Conservation (phyloP, 805 yeast species). For the Starmerella apis region DNA sequence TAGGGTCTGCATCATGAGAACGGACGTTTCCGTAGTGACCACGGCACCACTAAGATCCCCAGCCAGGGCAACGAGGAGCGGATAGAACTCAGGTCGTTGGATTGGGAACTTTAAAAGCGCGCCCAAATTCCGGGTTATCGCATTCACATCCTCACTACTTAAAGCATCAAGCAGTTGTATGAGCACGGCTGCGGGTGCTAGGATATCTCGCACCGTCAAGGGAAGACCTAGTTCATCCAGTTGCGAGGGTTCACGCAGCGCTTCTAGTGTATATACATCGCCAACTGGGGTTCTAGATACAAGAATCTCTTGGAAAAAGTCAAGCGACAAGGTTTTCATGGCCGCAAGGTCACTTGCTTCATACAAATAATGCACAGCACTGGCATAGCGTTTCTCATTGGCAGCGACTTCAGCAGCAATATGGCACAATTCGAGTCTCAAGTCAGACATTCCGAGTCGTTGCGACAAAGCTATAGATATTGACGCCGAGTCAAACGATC, state of each 20-base stretch:
- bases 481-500: slow-evolving; percentile 8
- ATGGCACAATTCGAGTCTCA: slow-evolving; percentile 11
- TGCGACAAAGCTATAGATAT: slow-evolving; percentile 16
- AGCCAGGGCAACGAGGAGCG: slow-evolving; percentile 21
- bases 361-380: slow-evolving; percentile 15
- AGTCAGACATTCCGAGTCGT: slow-evolving; percentile 15
- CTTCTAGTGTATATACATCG: slow-evolving; percentile 8
- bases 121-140: slow-evolving; percentile 1
- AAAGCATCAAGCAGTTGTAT: slow-evolving; percentile 12
- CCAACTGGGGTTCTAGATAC: slow-evolving; percentile 7
- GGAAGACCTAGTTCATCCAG: slow-evolving; percentile 10
- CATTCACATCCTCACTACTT: slow-evolving; percentile 5
- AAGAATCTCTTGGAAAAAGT: slow-evolving; percentile 16
- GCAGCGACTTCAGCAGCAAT: slow-evolving; percentile 17
- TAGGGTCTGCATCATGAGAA: slow-evolving; percentile 14
- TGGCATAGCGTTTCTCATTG: slow-evolving; percentile 10
- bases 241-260: slow-evolving; percentile 3
- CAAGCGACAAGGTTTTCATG: slow-evolving; percentile 14
- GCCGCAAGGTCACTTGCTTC: slow-evolving; percentile 14
- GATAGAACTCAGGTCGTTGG: slow-evolving; percentile 18
- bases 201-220: slow-evolving; percentile 11
- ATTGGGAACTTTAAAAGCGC: slow-evolving; percentile 16
- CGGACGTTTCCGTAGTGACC: neutral
- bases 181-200: slow-evolving; percentile 22
- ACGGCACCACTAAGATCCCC: slow-evolving; percentile 16